Percentiles rank a stretch among this genome's conserved stretches.
These are phyloP conservation scores for Smittium mucronatum DNA, from an alignment of 371 early-diverging fungal species.

Conservation along the genomic window DNA sequence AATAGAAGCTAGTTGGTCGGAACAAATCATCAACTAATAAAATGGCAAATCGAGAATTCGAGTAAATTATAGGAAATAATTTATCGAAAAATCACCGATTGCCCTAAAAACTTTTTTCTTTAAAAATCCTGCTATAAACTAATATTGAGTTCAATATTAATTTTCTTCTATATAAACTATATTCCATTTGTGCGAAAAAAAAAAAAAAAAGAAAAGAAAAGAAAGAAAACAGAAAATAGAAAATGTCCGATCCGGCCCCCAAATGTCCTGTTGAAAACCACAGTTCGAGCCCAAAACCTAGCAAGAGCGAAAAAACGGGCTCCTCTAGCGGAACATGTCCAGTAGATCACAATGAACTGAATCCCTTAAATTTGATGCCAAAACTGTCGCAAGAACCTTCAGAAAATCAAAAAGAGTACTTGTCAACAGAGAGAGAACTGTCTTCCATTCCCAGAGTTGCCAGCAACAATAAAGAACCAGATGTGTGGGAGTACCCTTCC, in stretches of 20 bases:
- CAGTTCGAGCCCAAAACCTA: neutral
- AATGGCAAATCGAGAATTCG: too few relatives aligned
- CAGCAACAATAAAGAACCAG: neutral
- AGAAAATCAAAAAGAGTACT: constrained; percentile 44
- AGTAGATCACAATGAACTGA: constrained; percentile 22
- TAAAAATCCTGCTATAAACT: too few relatives aligned
- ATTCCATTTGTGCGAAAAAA: too few relatives aligned
- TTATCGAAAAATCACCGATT: too few relatives aligned
- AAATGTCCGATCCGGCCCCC: neutral
- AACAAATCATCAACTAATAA: too few relatives aligned
- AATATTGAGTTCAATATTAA: too few relatives aligned
- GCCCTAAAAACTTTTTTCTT: too few relatives aligned
- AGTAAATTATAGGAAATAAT: too few relatives aligned
- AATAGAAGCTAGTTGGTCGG: too few relatives aligned
- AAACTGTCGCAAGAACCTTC: constrained; percentile 49
- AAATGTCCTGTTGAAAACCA: constrained; percentile 27
- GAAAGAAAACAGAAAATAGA: too few relatives aligned
- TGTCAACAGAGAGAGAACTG: constrained; percentile 53
- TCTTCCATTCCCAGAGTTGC: constrained; percentile 41
- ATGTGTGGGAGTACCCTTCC: constrained; percentile 85
- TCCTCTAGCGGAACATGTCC: neutral
- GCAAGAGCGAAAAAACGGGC: neutral
- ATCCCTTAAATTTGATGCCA: constrained; percentile 81
- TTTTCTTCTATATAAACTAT: too few relatives aligned
- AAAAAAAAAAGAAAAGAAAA: too few relatives aligned